These are phyloP conservation scores for Kodamaea leandrae DNA, from an alignment of 805 yeast genomes.

Conservation along the genomic window DNA sequence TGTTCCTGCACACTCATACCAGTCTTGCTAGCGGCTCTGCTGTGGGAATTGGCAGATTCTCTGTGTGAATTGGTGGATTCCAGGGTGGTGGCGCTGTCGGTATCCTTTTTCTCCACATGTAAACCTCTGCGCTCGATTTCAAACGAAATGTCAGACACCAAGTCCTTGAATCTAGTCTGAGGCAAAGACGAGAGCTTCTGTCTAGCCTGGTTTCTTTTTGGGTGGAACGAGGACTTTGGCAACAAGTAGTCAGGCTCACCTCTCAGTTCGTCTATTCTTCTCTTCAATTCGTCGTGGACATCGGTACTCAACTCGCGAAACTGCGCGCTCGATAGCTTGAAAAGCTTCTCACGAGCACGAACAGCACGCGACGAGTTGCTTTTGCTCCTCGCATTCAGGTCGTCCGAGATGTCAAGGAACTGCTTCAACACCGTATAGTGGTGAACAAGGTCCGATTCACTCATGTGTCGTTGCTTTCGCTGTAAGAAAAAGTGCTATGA, in stretches of 20 bases:
- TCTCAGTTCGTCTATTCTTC: constrained; percentile 65
- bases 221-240: constrained; percentile 76
- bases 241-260: constrained; percentile 61
- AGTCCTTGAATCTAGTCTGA: constrained; percentile 76
- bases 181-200: constrained; percentile 86
- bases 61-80: not conserved
- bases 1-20: not conserved
- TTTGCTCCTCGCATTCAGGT: constrained; percentile 36
- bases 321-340: constrained; percentile 77
- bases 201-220: constrained; percentile 93
- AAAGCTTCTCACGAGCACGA: constrained; percentile 80
- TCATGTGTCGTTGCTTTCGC: too few species aligned
- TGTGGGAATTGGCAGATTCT: not conserved
- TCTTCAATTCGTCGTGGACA: constrained; percentile 85
- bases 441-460: constrained; percentile 31
- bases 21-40: not conserved
- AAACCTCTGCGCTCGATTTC: constrained; percentile 80
- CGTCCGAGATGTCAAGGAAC: constrained; percentile 51
- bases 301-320: constrained; percentile 90
- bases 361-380: constrained; percentile 59
- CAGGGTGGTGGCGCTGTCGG: not conserved
- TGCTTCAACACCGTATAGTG: constrained; percentile 51
- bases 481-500: not conserved
- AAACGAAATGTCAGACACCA: constrained; percentile 82
- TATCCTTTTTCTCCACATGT: constrained; percentile 29